Conservation (phyloP, 1,139 yeast genomes). For the Sugiyamaella grinbergsii region DNA sequence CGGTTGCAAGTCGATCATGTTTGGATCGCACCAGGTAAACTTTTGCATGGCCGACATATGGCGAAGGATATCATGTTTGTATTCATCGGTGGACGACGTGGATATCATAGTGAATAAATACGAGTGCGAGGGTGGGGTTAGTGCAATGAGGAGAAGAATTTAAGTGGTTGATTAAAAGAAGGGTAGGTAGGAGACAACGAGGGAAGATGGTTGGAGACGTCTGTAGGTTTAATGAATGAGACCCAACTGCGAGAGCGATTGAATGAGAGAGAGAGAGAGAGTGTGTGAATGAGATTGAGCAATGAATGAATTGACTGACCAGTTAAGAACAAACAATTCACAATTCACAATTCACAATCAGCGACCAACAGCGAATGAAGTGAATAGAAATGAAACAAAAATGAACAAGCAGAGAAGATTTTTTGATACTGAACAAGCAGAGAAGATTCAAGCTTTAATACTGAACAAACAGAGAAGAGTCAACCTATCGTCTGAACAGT, state of each 20-base stretch:
- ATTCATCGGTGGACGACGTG: constrained; percentile 34
- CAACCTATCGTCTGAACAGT: too few species aligned
- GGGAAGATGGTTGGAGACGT: not conserved
- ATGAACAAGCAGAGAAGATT: too few species aligned
- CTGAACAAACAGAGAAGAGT: too few species aligned
- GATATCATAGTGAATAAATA: constrained; percentile 3
- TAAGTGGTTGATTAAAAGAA: not conserved
- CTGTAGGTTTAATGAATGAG: not conserved
- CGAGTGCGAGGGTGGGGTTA: not conserved
- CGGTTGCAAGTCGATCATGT: constrained; percentile 88
- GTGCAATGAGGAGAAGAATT: not conserved
- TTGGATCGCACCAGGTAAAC: constrained; percentile 39
- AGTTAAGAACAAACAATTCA: too few species aligned
- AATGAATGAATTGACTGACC: too few species aligned
- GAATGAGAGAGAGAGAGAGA: not conserved
- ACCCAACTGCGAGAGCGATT: not conserved
- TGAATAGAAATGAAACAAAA: not conserved
- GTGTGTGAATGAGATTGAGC: not conserved
- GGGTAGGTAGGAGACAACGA: constrained; percentile 8
- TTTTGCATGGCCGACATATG: constrained; percentile 42
- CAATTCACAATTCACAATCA: too few species aligned
- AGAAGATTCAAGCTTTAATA: too few species aligned
- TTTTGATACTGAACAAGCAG: too few species aligned
- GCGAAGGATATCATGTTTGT: constrained; percentile 42
- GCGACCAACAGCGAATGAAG: too few species aligned